Base-by-base conservation (phyloP, 2,329 filamentous ascomycete genomes). In the Trichoderma koningii region DNA sequence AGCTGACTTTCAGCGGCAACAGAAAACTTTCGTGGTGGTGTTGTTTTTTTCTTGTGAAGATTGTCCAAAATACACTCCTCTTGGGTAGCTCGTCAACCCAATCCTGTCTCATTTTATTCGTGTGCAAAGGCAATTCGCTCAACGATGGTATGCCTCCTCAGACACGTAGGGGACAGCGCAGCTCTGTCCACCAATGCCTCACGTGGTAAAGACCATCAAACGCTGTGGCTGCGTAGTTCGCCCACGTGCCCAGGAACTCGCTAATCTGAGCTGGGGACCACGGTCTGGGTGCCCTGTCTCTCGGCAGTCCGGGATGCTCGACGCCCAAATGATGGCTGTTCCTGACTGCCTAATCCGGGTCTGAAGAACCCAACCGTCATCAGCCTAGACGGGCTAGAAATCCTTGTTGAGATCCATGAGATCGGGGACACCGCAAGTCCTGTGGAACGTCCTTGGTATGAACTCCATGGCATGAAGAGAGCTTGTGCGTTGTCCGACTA, bases 341-440 rank as follows among this genome's bases (percentile, higher is more conserved):
- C 52, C 61, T 63, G 61, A 42, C 30, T 55, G 61, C 44, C 15
- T 21, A 9, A 23, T 38, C 48, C 26, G 51, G 52, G 28, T 42
- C 52, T 53, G 38, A 53, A n/a, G 7, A 19, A 47, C 7, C 9
- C 38, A 48, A 53, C 41, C 55, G 41, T 65, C 19, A 41, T 47
- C 23, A 14, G 7, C n/a, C 28, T 53, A 41, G 48, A 47, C 55
- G 63, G 47, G 34, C 41, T 53, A 48, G 55, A 53, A 38, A 55
- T 56, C 42, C 51, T 28, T 63, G 61, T 52, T 30, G 14, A 63
- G 61, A 56, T 56, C 30, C 44, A 63, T 45, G 52, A 30, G 61
- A 63, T 56, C 28, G 42, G 55, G n/a, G 38, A 26, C 63, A 60
- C 63, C 47, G 55, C 55, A 60, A 60, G 47, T 65, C 14, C 53